Conservation (phyloP, 1,284 basidiomycete species). For the Austroboletus niveus region DNA sequence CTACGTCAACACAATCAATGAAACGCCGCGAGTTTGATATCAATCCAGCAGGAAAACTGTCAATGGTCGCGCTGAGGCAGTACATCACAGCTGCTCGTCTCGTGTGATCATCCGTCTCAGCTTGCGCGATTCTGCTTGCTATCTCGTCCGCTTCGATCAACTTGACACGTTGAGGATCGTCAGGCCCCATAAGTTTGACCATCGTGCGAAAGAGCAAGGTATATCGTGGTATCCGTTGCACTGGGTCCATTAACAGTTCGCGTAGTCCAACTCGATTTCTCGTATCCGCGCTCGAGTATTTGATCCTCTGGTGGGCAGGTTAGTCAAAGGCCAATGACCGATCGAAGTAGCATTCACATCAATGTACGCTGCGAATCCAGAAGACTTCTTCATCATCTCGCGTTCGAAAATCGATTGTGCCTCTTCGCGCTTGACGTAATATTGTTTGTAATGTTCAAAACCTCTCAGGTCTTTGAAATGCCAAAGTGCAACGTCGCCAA, state of each 20-base stretch:
- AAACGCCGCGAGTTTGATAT: constrained; percentile 86
- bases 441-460: constrained; percentile 89
- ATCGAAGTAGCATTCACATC: constrained; percentile 56
- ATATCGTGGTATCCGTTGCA: constrained; percentile 97
- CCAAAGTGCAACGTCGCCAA: constrained; percentile 84
- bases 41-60: constrained; percentile 86
- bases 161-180: constrained; percentile 77
- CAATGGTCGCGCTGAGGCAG: constrained; percentile 81
- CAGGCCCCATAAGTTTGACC: constrained; percentile 80
- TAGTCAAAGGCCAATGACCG: constrained; percentile 13
- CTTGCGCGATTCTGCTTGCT: constrained; percentile 88
- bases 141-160: constrained; percentile 85
- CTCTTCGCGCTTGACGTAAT: constrained; percentile 91
- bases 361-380: constrained; percentile 78
- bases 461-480: constrained; percentile 82
- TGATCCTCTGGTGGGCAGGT: constrained; percentile 63
- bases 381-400: constrained; percentile 74
- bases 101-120: constrained; percentile 91
- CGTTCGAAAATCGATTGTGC: constrained; percentile 87
- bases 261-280: constrained; percentile 87
- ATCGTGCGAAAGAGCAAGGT: constrained; percentile 91
- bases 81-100: constrained; percentile 88
- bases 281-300: constrained; percentile 81
- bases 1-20: constrained; percentile 92
- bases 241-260: constrained; percentile 98